Evolutionary conservation across 1,284 basidiomycete species (phyloP), one percentile per base, ranked within the genome.

Genomic region (Tylopilus orsonianus): DNA sequence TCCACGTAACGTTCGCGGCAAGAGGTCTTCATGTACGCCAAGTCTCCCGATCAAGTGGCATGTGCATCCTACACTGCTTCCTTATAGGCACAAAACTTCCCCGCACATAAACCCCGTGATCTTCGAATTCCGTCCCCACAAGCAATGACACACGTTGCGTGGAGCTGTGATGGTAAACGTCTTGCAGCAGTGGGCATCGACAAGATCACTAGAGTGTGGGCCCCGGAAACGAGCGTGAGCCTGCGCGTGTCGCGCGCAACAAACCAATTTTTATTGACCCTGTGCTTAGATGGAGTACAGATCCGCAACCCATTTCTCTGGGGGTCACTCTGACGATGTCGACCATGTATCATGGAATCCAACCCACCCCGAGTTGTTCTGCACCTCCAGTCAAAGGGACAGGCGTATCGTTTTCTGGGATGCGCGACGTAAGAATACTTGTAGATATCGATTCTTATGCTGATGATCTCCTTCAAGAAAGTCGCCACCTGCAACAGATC

Each of bases 311-410:
- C 70, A 77, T 23, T 87, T 79, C 50, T 75, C 80, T 2, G 85
- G 85, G 18, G 86, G 79, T 6, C 87, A 89, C 55, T 74, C 76
- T 4, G 85, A 87, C 48, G 85, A 87, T 40, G 81, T 85, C 16
- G 86, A 89, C 57, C 82, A 88, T 55, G 70, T 89, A 30, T 80
- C 85, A 7, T 90, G 87, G 86, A 88, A 88, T 62, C 86, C 88
- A 1, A 86, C 82, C 2, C 87, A 90, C 57, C 86, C 87, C 4
- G 87, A 90, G 36, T 66, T 89, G 9, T 87, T 90, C 60, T 87
- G 85, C 53, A 83, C 87, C 0, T 86, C 86, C 22, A 83, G 86
- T 57, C 79, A 83, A 60, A 84, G 79, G 59, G 88, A 90, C 56
- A 74, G 80, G 53, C 73, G 79, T 26, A 76, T 90, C 23, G 83